Evolutionary conservation across 345 rosid species (phyloP).

Genomic region (Syzygium aqueum): DNA sequence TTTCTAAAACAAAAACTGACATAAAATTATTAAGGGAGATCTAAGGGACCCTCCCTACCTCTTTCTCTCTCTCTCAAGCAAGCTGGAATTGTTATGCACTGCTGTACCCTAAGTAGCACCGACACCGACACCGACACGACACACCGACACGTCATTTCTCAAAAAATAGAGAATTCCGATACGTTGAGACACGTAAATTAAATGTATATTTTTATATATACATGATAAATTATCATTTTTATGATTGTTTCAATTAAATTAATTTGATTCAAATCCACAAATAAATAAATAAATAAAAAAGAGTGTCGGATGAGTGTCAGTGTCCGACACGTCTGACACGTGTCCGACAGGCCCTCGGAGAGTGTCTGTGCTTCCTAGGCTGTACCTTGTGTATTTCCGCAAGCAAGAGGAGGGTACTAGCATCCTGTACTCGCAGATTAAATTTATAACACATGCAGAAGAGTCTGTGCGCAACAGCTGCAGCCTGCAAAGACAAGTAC

Average conservation of each 20-base stretch:
- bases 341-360: no score
- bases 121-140: no score
- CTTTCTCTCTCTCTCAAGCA: not conserved
- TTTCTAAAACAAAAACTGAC: not conserved
- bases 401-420: constrained; percentile 78
- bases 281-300: no score
- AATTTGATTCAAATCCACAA: no score
- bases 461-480: constrained; percentile 74
- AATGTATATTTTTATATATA: no score
- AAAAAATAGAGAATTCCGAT: no score
- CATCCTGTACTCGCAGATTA: constrained; percentile 84
- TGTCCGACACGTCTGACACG: no score
- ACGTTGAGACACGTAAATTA: no score
- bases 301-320: no score
- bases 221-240: no score
- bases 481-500: constrained; percentile 51
- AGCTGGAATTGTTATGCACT: not conserved
- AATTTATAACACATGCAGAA: constrained; percentile 90
- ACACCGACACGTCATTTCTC: no score
- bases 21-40: not conserved
- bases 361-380: not conserved
- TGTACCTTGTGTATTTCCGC: constrained; percentile 97
- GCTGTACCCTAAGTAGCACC: constrained; percentile 23
- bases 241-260: no score
- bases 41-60: not conserved